Base-by-base conservation (phyloP, 139 green algal species). In the Pleodorina starrii region DNA sequence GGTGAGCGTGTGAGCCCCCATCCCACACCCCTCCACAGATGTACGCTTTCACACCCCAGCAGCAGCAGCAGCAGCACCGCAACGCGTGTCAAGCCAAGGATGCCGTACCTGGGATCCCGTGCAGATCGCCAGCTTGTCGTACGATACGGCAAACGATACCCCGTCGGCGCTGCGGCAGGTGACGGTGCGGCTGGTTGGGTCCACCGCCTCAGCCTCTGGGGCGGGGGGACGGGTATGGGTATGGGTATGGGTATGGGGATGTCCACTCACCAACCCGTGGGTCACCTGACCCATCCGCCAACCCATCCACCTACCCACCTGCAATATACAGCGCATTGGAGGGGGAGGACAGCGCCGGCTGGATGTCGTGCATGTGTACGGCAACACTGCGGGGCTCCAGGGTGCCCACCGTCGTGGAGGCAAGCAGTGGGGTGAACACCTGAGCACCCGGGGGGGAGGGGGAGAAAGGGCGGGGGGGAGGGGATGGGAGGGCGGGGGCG, bases 361-460 rank as follows among this genome's bases (percentile, higher is more conserved):
- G 96, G 29, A 99, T 93, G 85, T 93, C 88, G n/a, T 90, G 89
- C 32, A 98, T 89, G 73, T 94, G 90, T 29, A 95, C 84, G n/a
- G 85, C 90, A 40, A 98, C 96, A 29, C 88, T 92, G 10, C 95
- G 89, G 0, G 94, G 88, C 66, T 99, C 97, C 16, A 99, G 86
- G 0, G 97, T 99, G 50, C 97, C 97, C 27, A 98, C 96, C 14
- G 94, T 96, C 1, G 92, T 95, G 79, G 91, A 95, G 0, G 95
- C 91, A 63, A 98, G 92, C 91, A 98, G 89, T 0, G 96, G 96
- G 0, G 96, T 98, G 89, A 98, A 98, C 51, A 98, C 81, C 81
- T 87, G 60, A 4, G 54, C n/a, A n/a, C n/a, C n/a, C n/a, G n/a
- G n/a, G n/a, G n/a, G n/a, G n/a, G n/a, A n/a, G n/a, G n/a, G n/a